These are phyloP conservation scores for Neofusicoccum umdonicola DNA, from an alignment of 2,329 filamentous ascomycete species.

Conservation along the genomic window DNA sequence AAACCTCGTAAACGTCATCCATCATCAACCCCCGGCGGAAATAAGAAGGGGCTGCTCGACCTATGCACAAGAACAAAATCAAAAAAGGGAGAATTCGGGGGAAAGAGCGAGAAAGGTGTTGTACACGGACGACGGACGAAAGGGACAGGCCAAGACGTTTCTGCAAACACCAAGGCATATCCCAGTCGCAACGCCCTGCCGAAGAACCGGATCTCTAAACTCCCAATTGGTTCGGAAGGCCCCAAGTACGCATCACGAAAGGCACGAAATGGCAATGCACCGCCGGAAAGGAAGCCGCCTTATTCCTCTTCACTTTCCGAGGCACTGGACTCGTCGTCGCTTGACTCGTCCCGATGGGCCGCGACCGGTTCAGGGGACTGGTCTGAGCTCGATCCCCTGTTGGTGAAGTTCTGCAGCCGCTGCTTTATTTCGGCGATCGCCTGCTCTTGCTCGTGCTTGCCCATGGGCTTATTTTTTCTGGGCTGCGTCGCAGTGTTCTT, in stretches of 20 bases:
- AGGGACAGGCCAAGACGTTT: neutral
- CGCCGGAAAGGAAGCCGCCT: neutral
- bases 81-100: neutral
- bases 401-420: constrained; percentile 47
- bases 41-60: constrained; percentile 23
- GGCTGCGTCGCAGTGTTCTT: constrained; percentile 51
- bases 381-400: constrained; percentile 42
- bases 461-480: constrained; percentile 77
- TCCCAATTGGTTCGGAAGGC: neutral
- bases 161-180: neutral
- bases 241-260: neutral
- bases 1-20: constrained; percentile 25
- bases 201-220: neutral
- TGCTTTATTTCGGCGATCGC: constrained; percentile 64
- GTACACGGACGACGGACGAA: neutral
- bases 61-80: constrained; percentile 23
- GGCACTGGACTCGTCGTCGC: constrained; percentile 54
- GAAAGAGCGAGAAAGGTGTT: neutral
- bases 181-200: neutral
- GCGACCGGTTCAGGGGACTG: constrained; percentile 37
- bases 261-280: neutral
- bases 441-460: constrained; percentile 67
- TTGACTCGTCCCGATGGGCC: constrained; percentile 44
- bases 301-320: constrained; percentile 53
- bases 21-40: constrained; percentile 1